Conservation (phyloP, 1,284 basidiomycete genomes). For the Fomitopsis pinicola region DNA sequence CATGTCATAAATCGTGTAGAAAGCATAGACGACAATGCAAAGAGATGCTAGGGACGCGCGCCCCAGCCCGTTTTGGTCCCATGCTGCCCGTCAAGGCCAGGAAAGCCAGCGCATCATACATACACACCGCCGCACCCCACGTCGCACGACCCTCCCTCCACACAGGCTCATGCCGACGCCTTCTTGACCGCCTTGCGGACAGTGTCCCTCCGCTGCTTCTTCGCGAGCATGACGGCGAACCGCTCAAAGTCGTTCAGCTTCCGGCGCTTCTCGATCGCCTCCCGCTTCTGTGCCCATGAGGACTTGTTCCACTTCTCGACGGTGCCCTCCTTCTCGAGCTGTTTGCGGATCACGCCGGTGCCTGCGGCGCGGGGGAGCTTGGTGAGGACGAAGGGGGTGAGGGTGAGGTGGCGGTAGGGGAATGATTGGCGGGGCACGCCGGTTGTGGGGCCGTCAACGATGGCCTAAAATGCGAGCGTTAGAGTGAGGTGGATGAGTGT, state of each 20-base stretch:
- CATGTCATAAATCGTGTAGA: conserved; percentile 13
- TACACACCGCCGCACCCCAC: background rate
- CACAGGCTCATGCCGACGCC: conserved; percentile 17
- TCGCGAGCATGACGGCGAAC: conserved; percentile 71
- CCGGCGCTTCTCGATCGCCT: conserved; percentile 74
- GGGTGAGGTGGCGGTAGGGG: conserved; percentile 89
- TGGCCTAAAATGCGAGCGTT: conserved; percentile 64
- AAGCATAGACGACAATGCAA: conserved; percentile 12
- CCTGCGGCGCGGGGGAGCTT: conserved; percentile 88
- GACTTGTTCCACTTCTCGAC: conserved; percentile 81
- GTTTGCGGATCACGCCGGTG: conserved; percentile 81
- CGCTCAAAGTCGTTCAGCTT: conserved; percentile 89
- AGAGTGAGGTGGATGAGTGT: too few relatives aligned
- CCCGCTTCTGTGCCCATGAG: conserved; percentile 89
- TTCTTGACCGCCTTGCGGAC: conserved; percentile 57
- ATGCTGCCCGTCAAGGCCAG: background rate
- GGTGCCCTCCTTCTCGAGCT: conserved; percentile 78
- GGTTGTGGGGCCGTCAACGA: conserved; percentile 92
- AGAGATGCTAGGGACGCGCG: background rate
- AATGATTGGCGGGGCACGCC: conserved; percentile 89
- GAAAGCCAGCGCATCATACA: background rate
- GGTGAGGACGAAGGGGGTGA: conserved; percentile 84
- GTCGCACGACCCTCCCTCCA: background rate
- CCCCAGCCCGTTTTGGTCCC: conserved; percentile 7
- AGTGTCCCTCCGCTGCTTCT: conserved; percentile 71